Percentiles rank a stretch among this genome's conserved stretches.
Evolutionary conservation across 2,329 filamentous ascomycete species (phyloP).

Genomic region (Fusarium sp.): DNA sequence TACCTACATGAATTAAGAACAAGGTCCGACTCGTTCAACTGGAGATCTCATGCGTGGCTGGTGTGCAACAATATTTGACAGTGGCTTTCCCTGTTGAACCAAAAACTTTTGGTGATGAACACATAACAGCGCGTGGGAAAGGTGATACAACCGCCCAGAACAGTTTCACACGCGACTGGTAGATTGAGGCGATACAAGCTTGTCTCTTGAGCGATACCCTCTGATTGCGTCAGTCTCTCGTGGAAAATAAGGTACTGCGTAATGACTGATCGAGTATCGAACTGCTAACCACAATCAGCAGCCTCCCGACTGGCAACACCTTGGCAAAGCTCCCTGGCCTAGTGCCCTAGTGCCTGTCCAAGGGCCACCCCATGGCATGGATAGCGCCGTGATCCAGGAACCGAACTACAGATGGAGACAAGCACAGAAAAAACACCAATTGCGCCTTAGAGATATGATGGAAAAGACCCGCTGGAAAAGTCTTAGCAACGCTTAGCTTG

Average conservation of each 20-base stretch:
- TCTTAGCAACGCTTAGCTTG: slow-evolving; percentile 38
- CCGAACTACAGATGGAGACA: slow-evolving; percentile 35
- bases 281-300: slow-evolving; percentile 26
- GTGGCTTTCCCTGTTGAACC: slow-evolving; percentile 3
- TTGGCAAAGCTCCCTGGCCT: slow-evolving; percentile 16
- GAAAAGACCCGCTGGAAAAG: slow-evolving; percentile 27
- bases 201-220: slow-evolving; percentile 23
- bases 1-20: slow-evolving; percentile 12
- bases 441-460: not conserved
- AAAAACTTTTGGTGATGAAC: slow-evolving; percentile 12
- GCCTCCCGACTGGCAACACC: slow-evolving; percentile 28
- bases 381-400: slow-evolving; percentile 46
- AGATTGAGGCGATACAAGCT: slow-evolving; percentile 30
- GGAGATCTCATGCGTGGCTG: slow-evolving; percentile 15
- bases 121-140: slow-evolving; percentile 15
- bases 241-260: slow-evolving; percentile 17
- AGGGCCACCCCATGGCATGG: slow-evolving; percentile 44
- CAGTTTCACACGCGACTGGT: slow-evolving; percentile 26
- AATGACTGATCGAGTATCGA: slow-evolving; percentile 19
- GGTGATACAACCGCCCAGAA: slow-evolving; percentile 34
- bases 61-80: slow-evolving; percentile 22
- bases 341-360: slow-evolving; percentile 19
- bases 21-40: slow-evolving; percentile 8
- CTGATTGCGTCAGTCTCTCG: not conserved
- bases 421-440: slow-evolving; percentile 24